Base-by-base conservation (phyloP, 2,329 filamentous ascomycete genomes). In the Lecanicillium sp. region DNA sequence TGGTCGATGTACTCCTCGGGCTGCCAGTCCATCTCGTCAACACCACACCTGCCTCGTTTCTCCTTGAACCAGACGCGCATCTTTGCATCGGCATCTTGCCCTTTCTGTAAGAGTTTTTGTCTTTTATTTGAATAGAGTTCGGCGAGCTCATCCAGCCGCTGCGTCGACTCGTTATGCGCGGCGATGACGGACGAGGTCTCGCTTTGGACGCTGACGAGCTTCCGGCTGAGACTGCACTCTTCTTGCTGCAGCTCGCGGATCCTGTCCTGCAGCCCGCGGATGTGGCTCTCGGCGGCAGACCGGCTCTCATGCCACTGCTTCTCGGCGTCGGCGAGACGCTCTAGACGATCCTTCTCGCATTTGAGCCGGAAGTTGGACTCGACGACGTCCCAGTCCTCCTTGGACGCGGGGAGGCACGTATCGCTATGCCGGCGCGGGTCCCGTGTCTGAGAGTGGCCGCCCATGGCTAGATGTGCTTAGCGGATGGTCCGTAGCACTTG, bases 321-420 rank as follows among this genome's bases (percentile, higher is more conserved):
- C 23, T 63, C 59, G 9, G 55, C 46, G n/a, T 55, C 53, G 17
- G 48, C 51, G 23, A 59, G 58, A 19, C 53, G 52, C 4, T 40
- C 32, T n/a, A 58, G 54, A 40, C 61, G 56, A 23, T 60, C 51
- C 6, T 47, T 47, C 15, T 59, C 55, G 29, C 63, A 62, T 12
- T 54, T 53, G 30, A 51, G 27, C 65, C 65, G 68, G 24, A 66
- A 67, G 30, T 64, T 65, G 36, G 53, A 51, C 40, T 67, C 65
- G 14, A 62, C 63, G 46, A 67, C 62, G 24, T 62, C 54, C 65
- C 65, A 67, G n/a, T 65, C 58, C 9, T 55, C 55, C 37, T 62
- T 58, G n/a, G n/a, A n/a, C n/a, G 27, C 7, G 27, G 14, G 27
- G 27, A 7, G 27, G 7, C 27, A 29, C 14, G 14, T 29, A 29